These are phyloP conservation scores for Lepidopterella palustris DNA, from an alignment of 495 filamentous ascomycete species.

Conservation along the genomic window DNA sequence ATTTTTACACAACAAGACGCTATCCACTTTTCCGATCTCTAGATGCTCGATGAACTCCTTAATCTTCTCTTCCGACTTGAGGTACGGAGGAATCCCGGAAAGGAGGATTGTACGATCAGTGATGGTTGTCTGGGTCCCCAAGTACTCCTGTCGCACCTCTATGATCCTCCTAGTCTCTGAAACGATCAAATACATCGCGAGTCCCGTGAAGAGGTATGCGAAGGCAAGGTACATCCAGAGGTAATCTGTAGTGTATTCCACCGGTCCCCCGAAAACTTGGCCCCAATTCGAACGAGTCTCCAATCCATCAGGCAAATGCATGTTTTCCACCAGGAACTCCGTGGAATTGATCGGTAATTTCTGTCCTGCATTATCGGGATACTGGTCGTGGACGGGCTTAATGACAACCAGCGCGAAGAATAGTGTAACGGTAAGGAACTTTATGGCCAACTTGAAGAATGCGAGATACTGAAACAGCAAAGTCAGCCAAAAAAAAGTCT, in stretches of 20 bases:
- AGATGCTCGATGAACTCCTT: conserved; percentile 82
- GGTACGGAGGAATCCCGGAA: conserved; percentile 75
- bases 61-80: conserved; percentile 75
- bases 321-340: not conserved
- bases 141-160: conserved; percentile 76
- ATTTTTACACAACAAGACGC: conserved; percentile 76
- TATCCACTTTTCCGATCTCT: conserved; percentile 88
- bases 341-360: conserved; percentile 15
- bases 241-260: conserved; percentile 45
- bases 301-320: not conserved
- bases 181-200: conserved; percentile 78
- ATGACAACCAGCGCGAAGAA: conserved; percentile 75
- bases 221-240: conserved; percentile 93
- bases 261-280: not conserved
- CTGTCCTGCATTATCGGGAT: conserved; percentile 41
- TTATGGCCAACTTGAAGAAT: conserved; percentile 91
- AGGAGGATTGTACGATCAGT: conserved; percentile 91
- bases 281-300: conserved; percentile 13
- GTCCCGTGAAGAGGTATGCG: conserved; percentile 77
- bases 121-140: conserved; percentile 86
- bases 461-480: conserved; percentile 60
- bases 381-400: conserved; percentile 75
- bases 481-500: not conserved
- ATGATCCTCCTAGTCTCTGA: conserved; percentile 79
- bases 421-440: conserved; percentile 69